Conservation (phyloP, 1,284 basidiomycete species). For the Volvariella surrecta region DNA sequence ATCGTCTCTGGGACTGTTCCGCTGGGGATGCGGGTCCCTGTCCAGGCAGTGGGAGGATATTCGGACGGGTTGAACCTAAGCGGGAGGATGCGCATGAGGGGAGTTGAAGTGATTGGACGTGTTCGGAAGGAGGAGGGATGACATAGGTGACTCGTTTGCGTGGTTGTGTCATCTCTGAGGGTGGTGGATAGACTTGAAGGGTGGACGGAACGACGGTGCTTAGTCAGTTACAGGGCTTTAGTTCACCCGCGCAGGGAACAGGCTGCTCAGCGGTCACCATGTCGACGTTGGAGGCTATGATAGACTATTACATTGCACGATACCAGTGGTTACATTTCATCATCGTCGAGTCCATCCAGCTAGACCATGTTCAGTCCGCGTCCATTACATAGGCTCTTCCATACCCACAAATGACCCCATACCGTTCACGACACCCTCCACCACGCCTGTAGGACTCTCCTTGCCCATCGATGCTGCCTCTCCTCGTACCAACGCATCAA, state of each 20-base stretch:
- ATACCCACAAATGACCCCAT: conserved; percentile 37
- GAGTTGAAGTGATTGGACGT: conserved; percentile 61
- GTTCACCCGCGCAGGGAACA: too few species aligned
- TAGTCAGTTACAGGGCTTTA: too few species aligned
- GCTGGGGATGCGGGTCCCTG: conserved; percentile 11
- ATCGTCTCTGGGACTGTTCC: conserved; percentile 14
- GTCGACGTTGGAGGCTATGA: too few species aligned
- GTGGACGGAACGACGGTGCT: too few species aligned
- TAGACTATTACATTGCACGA: too few species aligned
- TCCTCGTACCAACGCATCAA: conserved; percentile 29
- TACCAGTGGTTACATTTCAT: conserved; percentile 36
- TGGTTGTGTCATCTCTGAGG: conserved; percentile 22
- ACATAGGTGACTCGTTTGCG: conserved; percentile 77
- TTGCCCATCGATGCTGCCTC: conserved; percentile 8
- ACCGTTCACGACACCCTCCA: conserved; percentile 24
- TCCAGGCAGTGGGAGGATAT: conserved; percentile 39
- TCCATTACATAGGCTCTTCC: conserved; percentile 32
- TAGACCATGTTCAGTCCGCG: background rate
- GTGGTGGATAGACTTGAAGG: too few species aligned
- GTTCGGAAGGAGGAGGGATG: conserved; percentile 62
- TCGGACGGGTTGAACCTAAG: conserved; percentile 57
- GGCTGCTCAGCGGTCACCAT: conserved; percentile 34
- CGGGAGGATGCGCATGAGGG: conserved; percentile 55
- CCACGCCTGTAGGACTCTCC: conserved; percentile 15
- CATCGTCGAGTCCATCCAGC: too few species aligned